Evolutionary conservation across 345 rosid genomes (phyloP).

Genomic region (Rhodomyrtus tomentosa): DNA sequence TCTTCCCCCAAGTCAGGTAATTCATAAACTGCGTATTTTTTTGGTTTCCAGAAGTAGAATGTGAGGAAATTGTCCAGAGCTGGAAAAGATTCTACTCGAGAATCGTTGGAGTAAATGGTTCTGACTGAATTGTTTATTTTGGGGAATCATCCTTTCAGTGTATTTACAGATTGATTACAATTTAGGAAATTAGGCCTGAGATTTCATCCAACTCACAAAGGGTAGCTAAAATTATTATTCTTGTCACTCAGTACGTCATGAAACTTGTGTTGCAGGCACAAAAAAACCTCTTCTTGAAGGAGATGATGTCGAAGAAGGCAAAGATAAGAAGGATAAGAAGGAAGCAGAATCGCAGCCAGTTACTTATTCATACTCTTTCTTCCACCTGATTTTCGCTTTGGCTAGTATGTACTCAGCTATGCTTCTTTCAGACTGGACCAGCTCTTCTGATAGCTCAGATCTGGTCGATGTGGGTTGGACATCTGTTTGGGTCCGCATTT

Average conservation of each 20-base stretch:
- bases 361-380: constrained; percentile 77
- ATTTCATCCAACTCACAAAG: not conserved
- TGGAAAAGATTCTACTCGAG: not conserved
- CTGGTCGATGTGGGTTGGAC: constrained; percentile 95
- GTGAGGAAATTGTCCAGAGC: not conserved
- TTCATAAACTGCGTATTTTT: not conserved
- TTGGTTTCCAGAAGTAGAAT: not conserved
- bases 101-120: not conserved
- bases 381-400: constrained; percentile 85
- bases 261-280: constrained; percentile 30
- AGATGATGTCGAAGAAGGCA: constrained; percentile 57
- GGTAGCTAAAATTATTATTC: not conserved
- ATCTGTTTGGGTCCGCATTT: constrained; percentile 91
- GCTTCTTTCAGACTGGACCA: constrained; percentile 97
- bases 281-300: constrained; percentile 55
- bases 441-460: constrained; percentile 56
- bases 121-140: not conserved
- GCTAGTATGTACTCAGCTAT: constrained; percentile 98
- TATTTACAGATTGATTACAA: not conserved
- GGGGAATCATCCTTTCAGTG: not conserved
- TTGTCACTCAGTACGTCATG: not conserved
- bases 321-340: constrained; percentile 36
- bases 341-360: constrained; percentile 51
- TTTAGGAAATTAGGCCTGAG: not conserved
- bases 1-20: constrained; percentile 83